phyloP scores from a whole-genome alignment of 2,329 filamentous ascomycete species.

The Penicillium sp. region DNA sequence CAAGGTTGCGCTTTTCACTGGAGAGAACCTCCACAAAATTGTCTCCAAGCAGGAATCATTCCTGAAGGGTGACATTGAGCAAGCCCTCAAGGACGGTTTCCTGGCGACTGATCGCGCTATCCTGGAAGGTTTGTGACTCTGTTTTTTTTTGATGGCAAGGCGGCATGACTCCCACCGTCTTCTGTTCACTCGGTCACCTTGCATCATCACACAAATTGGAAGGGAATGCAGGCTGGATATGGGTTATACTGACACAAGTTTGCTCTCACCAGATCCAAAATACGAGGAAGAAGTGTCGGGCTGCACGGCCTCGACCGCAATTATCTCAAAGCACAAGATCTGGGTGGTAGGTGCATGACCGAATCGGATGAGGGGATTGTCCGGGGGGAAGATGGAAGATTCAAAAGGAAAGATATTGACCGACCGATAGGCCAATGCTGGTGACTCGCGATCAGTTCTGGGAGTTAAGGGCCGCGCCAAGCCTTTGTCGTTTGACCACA shows the following conservation, averaged over 20 bases:
- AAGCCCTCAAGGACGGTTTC: conserved; percentile 95
- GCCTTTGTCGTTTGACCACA: conserved; percentile 98
- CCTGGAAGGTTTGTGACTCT: conserved; percentile 66
- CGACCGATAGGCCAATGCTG: conserved; percentile 73
- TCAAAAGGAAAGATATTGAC: conserved; percentile 12
- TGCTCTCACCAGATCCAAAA: conserved; percentile 66
- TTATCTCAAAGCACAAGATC: conserved; percentile 87
- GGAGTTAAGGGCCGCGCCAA: conserved; percentile 97
- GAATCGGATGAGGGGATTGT: not conserved
- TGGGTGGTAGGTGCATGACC: conserved; percentile 67
- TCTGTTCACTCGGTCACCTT: too few species aligned
- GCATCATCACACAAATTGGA: too few species aligned
- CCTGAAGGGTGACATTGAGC: conserved; percentile 83
- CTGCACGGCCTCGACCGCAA: conserved; percentile 86
- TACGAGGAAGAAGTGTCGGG: conserved; percentile 98
- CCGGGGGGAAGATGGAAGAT: conserved; percentile 9
- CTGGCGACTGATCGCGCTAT: conserved; percentile 94
- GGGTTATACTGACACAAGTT: conserved; percentile 9
- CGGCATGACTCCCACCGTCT: too few species aligned
- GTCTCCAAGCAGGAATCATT: conserved; percentile 92
- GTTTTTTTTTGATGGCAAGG: not conserved
- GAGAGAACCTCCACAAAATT: conserved; percentile 89
- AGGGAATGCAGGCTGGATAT: too few species aligned
- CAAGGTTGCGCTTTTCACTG: conserved; percentile 89
- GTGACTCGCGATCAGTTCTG: conserved; percentile 89